These are phyloP conservation scores for Coniochaeta ligniaria DNA, from an alignment of 2,329 filamentous ascomycete genomes.

Conservation along the genomic window DNA sequence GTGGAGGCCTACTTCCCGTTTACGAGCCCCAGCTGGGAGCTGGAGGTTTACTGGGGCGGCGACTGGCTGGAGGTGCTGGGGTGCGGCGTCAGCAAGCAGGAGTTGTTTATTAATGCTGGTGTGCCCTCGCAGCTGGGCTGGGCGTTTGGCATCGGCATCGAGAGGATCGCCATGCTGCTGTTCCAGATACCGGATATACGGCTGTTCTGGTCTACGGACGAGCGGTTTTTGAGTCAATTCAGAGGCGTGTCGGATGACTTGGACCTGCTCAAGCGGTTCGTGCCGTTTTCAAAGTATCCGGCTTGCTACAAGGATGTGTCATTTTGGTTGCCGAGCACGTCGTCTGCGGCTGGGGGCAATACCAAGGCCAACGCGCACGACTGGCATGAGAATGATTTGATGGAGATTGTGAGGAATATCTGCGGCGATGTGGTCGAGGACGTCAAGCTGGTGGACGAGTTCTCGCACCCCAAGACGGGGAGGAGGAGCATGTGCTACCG, in stretches of 20 bases:
- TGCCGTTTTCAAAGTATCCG: constrained; percentile 87
- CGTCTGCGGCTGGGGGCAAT: constrained; percentile 39
- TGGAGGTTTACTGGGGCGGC: constrained; percentile 90
- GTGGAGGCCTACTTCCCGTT: constrained; percentile 97
- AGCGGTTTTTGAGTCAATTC: constrained; percentile 84
- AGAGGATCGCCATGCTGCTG: constrained; percentile 94
- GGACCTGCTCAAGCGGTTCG: constrained; percentile 53
- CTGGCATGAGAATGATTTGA: constrained; percentile 94
- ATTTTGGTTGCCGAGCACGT: constrained; percentile 66
- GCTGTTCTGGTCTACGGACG: constrained; percentile 87
- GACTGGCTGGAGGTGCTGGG: constrained; percentile 96
- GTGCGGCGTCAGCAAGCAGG: constrained; percentile 83
- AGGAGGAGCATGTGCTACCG: constrained; percentile 84
- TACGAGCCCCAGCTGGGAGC: constrained; percentile 89
- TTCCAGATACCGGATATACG: constrained; percentile 96
- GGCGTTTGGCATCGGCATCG: constrained; percentile 92
- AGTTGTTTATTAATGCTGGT: constrained; percentile 69
- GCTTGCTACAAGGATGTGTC: constrained; percentile 86
- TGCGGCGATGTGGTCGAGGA: constrained; percentile 84
- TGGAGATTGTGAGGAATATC: constrained; percentile 84
- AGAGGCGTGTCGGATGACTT: constrained; percentile 48
- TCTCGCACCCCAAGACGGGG: constrained; percentile 78
- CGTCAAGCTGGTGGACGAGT: constrained; percentile 77
- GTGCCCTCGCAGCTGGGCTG: constrained; percentile 74
- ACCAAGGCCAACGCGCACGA: constrained; percentile 27